Conservation (phyloP, 2,329 filamentous ascomycete genomes). For the Pseudonectria foliicola region DNA sequence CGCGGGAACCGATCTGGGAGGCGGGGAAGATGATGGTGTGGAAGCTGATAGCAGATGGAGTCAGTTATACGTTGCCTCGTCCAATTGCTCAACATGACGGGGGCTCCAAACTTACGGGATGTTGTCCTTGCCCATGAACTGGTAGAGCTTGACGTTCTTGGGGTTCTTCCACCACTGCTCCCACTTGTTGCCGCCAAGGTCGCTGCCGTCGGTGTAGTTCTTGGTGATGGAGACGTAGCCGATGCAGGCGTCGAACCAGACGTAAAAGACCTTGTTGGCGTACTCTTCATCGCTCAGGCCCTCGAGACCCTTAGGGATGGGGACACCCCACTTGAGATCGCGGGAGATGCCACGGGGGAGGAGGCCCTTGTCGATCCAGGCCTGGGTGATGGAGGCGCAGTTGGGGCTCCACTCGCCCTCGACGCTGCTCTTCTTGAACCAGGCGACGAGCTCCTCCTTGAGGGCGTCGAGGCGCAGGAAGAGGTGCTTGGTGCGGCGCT, state of each 20-base stretch:
- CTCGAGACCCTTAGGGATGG: constrained; percentile 40
- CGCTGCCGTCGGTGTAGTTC: constrained; percentile 61
- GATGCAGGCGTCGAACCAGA: constrained; percentile 89
- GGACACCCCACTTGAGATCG: constrained; percentile 83
- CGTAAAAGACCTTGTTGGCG: constrained; percentile 71
- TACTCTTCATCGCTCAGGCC: constrained; percentile 48
- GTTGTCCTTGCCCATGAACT: constrained; percentile 81
- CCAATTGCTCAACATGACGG: no score
- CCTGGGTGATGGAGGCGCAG: constrained; percentile 67
- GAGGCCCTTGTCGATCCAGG: constrained; percentile 77
- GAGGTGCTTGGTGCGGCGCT: constrained; percentile 79
- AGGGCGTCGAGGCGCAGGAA: constrained; percentile 83
- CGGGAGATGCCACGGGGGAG: constrained; percentile 84
- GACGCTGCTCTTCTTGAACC: constrained; percentile 65
- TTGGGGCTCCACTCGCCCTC: constrained; percentile 74
- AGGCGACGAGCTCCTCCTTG: constrained; percentile 67
- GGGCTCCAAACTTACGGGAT: constrained; percentile 43
- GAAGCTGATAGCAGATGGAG: constrained; percentile 17
- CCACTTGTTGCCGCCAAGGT: constrained; percentile 58
- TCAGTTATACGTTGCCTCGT: no score
- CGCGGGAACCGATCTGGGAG: constrained; percentile 73
- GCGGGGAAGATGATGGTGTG: constrained; percentile 90
- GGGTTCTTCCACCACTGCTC: constrained; percentile 92
- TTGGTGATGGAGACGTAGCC: constrained; percentile 94
- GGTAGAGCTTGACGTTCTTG: constrained; percentile 79